phyloP scores from a whole-genome alignment of 208 protist genomes.

The Balamuthia mandrillaris region DNA sequence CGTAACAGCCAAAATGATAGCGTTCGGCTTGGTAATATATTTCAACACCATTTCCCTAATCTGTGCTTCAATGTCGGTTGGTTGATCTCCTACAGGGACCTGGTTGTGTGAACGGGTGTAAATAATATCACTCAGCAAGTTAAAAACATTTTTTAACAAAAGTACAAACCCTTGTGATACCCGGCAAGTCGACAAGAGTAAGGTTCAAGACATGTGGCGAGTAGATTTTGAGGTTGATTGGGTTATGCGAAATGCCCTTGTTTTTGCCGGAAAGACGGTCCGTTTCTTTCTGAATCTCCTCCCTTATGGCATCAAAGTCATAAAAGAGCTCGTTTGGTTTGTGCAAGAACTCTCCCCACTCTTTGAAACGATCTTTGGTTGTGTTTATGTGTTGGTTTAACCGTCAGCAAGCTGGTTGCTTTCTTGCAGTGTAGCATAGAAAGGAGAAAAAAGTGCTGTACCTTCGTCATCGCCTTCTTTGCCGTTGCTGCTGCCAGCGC shows the following conservation, averaged over 20 bases:
- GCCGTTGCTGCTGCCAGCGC: background rate
- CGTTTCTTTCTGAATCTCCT: slow-evolving; percentile 91
- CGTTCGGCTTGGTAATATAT: slow-evolving; percentile 92
- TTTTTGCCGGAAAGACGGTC: slow-evolving; percentile 88
- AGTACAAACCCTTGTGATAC: slow-evolving; percentile 91
- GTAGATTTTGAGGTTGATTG: slow-evolving; percentile 94
- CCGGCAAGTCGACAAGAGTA: slow-evolving; percentile 98
- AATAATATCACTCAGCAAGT: slow-evolving; percentile 15
- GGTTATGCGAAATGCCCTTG: slow-evolving; percentile 88
- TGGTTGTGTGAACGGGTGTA: too few relatives aligned
- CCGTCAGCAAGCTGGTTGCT: background rate
- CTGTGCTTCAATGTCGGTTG: slow-evolving; percentile 92
- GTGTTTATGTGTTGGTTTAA: slow-evolving; percentile 81
- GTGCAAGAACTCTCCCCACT: slow-evolving; percentile 83
- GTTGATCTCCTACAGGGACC: slow-evolving; percentile 95
- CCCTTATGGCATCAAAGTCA: slow-evolving; percentile 91
- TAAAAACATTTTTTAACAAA: background rate
- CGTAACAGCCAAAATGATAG: slow-evolving; percentile 97
- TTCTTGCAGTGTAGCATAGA: background rate
- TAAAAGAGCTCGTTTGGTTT: slow-evolving; percentile 83
- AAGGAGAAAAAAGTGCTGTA: background rate
- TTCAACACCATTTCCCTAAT: slow-evolving; percentile 94
- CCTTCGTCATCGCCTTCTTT: slow-evolving; percentile 42
- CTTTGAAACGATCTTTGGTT: slow-evolving; percentile 14
- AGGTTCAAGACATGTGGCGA: slow-evolving; percentile 93